These are phyloP conservation scores for Dittrichia graveolens DNA, from an alignment of 129 eudicot species.

Conservation along the genomic window DNA sequence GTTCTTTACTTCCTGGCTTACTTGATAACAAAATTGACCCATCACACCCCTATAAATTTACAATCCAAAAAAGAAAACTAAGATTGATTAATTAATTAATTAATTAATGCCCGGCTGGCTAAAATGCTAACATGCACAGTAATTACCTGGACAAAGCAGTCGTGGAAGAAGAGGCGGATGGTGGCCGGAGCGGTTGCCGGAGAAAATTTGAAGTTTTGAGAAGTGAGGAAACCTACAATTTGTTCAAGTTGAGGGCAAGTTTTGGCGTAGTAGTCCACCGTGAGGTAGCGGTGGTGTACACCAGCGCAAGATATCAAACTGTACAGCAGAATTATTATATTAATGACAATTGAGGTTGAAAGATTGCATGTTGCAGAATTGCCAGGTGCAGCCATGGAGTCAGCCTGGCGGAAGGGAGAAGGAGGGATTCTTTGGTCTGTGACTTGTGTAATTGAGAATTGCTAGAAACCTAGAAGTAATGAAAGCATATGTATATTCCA, in stretches of 20 bases:
- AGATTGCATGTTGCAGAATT: background rate
- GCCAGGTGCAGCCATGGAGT: too few species aligned
- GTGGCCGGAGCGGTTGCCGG: constrained; percentile 79
- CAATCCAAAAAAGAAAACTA: too few species aligned
- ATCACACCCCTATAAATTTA: constrained; percentile 70
- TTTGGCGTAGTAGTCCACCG: constrained; percentile 69
- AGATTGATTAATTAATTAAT: background rate
- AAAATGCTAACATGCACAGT: background rate
- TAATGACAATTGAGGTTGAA: constrained; percentile 9
- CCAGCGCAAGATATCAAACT: too few species aligned
- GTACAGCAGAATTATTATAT: too few species aligned
- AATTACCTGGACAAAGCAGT: constrained; percentile 77
- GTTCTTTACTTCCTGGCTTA: constrained; percentile 56
- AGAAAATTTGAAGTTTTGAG: constrained; percentile 54
- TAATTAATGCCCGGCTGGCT: background rate
- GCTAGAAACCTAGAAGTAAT: too few species aligned
- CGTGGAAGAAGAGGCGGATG: constrained; percentile 93
- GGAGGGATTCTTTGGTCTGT: too few species aligned
- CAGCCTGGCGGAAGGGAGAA: too few species aligned
- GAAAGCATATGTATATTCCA: too few species aligned
- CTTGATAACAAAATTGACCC: constrained; percentile 67
- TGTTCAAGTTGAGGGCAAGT: constrained; percentile 78
- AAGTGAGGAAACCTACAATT: constrained; percentile 60
- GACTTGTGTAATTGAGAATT: too few species aligned
- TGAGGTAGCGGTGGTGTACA: constrained; percentile 43